Evolutionary conservation across 805 yeast genomes (phyloP), one percentile per base, ranked within the genome.

Genomic region (Candida alai): DNA sequence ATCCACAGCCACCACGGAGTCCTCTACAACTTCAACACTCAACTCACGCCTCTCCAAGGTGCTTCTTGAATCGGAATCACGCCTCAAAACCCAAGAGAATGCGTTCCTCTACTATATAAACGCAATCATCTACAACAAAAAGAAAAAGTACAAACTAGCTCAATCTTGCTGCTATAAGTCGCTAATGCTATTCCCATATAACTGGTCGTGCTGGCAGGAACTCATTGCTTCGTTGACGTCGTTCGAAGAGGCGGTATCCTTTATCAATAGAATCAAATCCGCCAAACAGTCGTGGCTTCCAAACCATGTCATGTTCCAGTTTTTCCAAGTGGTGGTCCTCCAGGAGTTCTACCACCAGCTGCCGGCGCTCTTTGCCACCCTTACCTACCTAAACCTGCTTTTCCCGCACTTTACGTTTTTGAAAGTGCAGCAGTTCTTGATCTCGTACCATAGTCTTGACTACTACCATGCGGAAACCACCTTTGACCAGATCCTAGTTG

Each of bases 171-270:
- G 89, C 20, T 64, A 78, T 19, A 68, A 68, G 30, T 81, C 96
- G 1, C 51, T 90, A 10, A 62, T 70, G 16, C 32, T 70, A 19
- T 87, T 80, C 47, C 95, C 97, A 0, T 84, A 71, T 55, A 90
- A 90, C 55, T 93, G 98, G 98, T 75, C 89, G 35, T 83, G 93
- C 39, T 93, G 97, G 97, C 69, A 73, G 37, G 97, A 90, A 51
- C 64, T 93, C 24, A 62, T 78, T 9, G 63, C 76, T 4, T 76
- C 85, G 34, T 59, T 86, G 19, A 58, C 74, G 6, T 70, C 76
- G 19, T 68, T 78, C 35, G 83, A 80, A 40, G 84, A 83, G 35
- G 81, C 86, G 0, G 37, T 62, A 30, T 45, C 48, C 34, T 49
- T 71, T 41, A 42, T 68, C 26, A 51, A 60, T 41, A 57, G 63